These are phyloP conservation scores for Diphasiastrum complanatum DNA, from an alignment of 83 land plant genomes.

Conservation along the genomic window DNA sequence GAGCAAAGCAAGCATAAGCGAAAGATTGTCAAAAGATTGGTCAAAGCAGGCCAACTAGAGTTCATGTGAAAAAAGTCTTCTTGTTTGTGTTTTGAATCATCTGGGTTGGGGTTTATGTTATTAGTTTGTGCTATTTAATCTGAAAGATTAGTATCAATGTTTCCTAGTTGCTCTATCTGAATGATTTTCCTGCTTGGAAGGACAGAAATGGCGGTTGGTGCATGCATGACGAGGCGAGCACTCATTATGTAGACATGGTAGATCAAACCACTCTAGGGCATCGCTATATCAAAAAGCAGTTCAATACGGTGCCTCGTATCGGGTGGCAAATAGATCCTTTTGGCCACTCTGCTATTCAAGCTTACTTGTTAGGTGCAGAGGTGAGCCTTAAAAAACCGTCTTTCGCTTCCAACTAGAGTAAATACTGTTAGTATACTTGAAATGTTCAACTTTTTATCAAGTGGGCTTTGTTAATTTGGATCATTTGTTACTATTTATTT, in stretches of 20 bases:
- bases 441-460: neutral
- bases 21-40: constrained; percentile 34
- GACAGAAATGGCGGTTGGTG: constrained; percentile 94
- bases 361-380: constrained; percentile 89
- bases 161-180: constrained; percentile 8
- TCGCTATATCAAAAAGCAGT: constrained; percentile 72
- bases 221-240: constrained; percentile 96
- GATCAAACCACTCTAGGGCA: constrained; percentile 99
- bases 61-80: constrained; percentile 50
- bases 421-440: neutral
- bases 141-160: neutral
- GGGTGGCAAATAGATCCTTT: constrained; percentile 99
- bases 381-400: constrained; percentile 19
- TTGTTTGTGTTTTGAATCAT: neutral
- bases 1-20: constrained; percentile 29
- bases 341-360: constrained; percentile 97
- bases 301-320: constrained; percentile 65
- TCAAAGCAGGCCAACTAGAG: constrained; percentile 72
- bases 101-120: neutral
- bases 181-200: neutral
- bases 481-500: constrained; percentile 1
- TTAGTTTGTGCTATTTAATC: neutral
- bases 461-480: neutral
- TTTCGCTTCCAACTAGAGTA: neutral
- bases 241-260: constrained; percentile 96